A percentile compares a stretch with the other conserved stretches of the same genome.
Conservation (phyloP, 1,284 basidiomycete genomes). For the Malassezia caprae region DNA sequence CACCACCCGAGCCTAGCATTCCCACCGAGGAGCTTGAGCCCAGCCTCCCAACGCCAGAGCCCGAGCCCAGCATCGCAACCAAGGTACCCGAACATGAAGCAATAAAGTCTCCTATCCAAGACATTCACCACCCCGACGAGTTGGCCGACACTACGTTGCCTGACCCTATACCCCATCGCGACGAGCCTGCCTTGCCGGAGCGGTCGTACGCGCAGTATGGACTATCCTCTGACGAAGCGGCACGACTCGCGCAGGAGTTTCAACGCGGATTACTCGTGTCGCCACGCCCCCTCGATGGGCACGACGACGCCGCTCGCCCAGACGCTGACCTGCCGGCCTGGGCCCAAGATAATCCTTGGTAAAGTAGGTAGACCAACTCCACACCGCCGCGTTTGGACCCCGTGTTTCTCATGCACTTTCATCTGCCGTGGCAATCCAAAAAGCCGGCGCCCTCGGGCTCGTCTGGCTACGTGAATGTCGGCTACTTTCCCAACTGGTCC, state of each 20-base stretch:
- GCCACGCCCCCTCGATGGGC: background rate
- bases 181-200: background rate
- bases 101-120: no score
- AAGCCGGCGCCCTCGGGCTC: background rate
- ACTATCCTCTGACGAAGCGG: conserved; percentile 8
- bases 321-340: background rate
- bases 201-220: conserved; percentile 3
- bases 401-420: conserved; percentile 7
- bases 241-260: conserved; percentile 3
- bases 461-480: background rate
- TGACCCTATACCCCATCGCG: background rate
- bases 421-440: background rate
- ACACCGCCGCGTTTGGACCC: background rate
- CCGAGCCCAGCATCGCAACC: background rate
- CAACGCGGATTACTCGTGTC: background rate
- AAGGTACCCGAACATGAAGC: background rate
- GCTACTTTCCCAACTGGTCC: conserved; percentile 58
- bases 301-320: background rate
- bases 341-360: conserved; percentile 16
- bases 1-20: background rate
- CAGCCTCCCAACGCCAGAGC: background rate
- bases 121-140: background rate
- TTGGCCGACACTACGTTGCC: background rate
- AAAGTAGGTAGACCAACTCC: background rate
- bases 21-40: background rate